Percentiles rank a stretch among this genome's conserved stretches.
Evolutionary conservation across 768 basidiomycete species (phyloP).

Genomic region (Hebeloma cylindrosporum): DNA sequence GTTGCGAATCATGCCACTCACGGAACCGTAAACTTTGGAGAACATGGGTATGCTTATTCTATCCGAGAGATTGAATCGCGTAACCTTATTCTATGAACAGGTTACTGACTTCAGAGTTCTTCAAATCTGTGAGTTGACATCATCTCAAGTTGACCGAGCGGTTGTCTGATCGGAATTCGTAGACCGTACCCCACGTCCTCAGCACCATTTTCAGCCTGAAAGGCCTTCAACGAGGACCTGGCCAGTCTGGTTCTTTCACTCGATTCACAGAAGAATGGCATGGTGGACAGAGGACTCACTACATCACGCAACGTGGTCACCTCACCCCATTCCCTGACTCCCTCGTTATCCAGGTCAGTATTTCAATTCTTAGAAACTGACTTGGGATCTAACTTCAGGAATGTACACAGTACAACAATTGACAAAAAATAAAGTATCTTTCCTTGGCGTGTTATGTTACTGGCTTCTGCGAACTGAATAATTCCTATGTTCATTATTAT

Average conservation of each 20-base stretch:
- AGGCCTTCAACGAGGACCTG: slow-evolving; percentile 37
- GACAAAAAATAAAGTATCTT: no score
- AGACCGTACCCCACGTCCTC: slow-evolving; percentile 48
- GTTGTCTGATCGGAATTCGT: background rate
- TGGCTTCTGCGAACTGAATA: no score
- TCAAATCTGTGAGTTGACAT: slow-evolving; percentile 37
- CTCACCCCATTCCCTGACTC: slow-evolving; percentile 46
- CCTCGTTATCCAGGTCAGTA: slow-evolving; percentile 35
- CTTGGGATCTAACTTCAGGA: no score
- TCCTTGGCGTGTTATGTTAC: no score
- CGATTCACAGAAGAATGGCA: slow-evolving; percentile 39
- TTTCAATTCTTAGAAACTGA: no score
- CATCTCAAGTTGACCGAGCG: background rate
- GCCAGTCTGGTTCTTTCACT: slow-evolving; percentile 39
- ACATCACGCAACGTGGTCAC: slow-evolving; percentile 36
- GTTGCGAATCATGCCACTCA: slow-evolving; percentile 21
- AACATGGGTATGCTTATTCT: slow-evolving; percentile 10
- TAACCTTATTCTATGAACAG: slow-evolving; percentile 7
- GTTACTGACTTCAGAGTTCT: slow-evolving; percentile 38
- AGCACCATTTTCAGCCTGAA: slow-evolving; percentile 45
- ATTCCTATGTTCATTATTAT: no score
- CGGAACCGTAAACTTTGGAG: slow-evolving; percentile 23
- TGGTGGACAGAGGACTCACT: slow-evolving; percentile 30
- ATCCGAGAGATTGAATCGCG: background rate
- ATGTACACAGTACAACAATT: no score